Evolutionary conservation across 2,329 filamentous ascomycete genomes (phyloP), one percentile per base, ranked within the genome.

Genomic region (Cercospora nicotianae): DNA sequence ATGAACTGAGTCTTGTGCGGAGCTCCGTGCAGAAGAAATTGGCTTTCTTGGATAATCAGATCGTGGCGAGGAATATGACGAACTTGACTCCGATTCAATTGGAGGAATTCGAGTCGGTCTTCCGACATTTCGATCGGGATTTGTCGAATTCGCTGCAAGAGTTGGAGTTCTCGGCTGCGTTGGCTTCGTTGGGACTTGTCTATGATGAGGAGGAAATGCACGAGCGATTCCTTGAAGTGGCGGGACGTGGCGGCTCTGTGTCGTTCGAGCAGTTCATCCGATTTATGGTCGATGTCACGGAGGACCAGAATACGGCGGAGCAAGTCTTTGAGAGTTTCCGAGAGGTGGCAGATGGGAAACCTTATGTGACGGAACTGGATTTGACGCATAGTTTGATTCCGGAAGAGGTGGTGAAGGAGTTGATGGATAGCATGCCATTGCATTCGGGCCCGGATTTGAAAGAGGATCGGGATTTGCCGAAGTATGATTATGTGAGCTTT

Each of bases 201-300:
- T 99, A 98, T 77, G 95, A 96, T 73, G 95, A 98, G 78, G 90
- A 94, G 28, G 95, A 99, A 83, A 99, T 98, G 95, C 94, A 98
- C 79, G 90, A 94, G 63, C 94, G 94, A 74, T 99, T 97, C 81
- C 77, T 91, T 61, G 91, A 94, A 64, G 96, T 94, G n/a, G 75
- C 76, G 26, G 93, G 89, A 39, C 87, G 84, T 72, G 91, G 90
- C 79, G 87, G 91, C 72, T 74, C 66, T 58, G 95, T 99, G 62
- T 95, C 92, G 4, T 99, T 99, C 77, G 95, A 99, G 82, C 94
- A 98, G 80, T 99, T 99, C 78, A 99, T 99, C 79, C 90, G 92
- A 45, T 99, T 99, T 85, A 99, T 99, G 95, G 95, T 99, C 59
- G 93, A 96, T 74, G 95, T 97, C 60, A 99, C 95, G 12, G 95